Base-by-base conservation (phyloP, 108 stramenopile species). In the Cylindrotheca fusiformis region DNA sequence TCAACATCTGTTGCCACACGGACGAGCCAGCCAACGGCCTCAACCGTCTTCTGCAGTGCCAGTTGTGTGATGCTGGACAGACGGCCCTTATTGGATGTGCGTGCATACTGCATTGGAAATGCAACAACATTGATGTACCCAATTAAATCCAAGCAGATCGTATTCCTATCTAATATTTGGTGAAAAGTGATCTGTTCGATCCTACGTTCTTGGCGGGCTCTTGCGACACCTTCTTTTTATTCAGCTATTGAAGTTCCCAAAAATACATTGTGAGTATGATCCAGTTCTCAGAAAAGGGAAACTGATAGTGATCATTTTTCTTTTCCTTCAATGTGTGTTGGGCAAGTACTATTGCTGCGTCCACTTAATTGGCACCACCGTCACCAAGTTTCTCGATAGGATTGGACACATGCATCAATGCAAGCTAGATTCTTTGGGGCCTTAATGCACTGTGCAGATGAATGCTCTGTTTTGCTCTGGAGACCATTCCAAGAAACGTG, bases 91-190 rank as follows among this genome's bases (percentile, higher is more conserved):
- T n/a, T n/a, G n/a, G n/a, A n/a, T n/a, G n/a, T n/a, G n/a, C n/a
- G n/a, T n/a, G n/a, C n/a, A n/a, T n/a, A n/a, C n/a, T n/a, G n/a
- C n/a, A n/a, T n/a, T n/a, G n/a, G 17, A 55, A 50, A 79, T 29
- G 82, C 79, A 52, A 79, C 82, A 5, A 47, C 63, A 52, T 82
- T 76, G 18, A 82, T 52, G 29, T 78, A 62, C 1, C 81, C 81
- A 27, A 82, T 62, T n/a, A 57, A 77, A 77, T 19, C 81, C 81
- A 26, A 82, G 50, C 18, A 74, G 52, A 58, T 65, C 56, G 65
- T 71, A 70, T 24, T 76, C 77, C 52, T n/a, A n/a, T n/a, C n/a
- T n/a, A n/a, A n/a, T n/a, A n/a, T n/a, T n/a, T n/a, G n/a, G n/a
- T n/a, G n/a, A n/a, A n/a, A n/a, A n/a, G n/a, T n/a, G n/a, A n/a